These are phyloP conservation scores for Wallacemonas sp. DNA, from an alignment of 208 protist genomes.

Conservation along the genomic window DNA sequence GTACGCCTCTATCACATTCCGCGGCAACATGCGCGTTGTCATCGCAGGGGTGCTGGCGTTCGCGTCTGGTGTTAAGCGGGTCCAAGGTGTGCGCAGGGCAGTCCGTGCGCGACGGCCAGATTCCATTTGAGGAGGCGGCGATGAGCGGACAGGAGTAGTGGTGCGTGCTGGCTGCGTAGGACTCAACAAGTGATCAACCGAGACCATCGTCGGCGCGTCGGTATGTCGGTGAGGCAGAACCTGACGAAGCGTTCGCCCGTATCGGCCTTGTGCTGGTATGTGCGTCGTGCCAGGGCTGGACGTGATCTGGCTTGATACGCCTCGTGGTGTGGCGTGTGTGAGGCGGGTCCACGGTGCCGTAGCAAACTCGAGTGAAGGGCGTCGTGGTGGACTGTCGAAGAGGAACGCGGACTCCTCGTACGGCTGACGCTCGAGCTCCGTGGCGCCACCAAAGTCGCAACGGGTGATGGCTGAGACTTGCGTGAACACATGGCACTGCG, in stretches of 20 bases:
- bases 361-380: not conserved
- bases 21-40: not conserved
- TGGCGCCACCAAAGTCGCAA: not conserved
- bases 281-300: too few relatives aligned
- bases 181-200: not conserved
- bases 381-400: not conserved
- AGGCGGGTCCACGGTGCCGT: constrained; percentile 8
- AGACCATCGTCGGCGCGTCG: not conserved
- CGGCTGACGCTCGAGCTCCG: not conserved
- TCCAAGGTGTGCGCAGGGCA: too few relatives aligned
- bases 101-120: too few relatives aligned
- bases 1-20: not conserved
- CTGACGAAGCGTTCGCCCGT: not conserved
- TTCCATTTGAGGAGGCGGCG: not conserved
- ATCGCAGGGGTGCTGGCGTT: not conserved
- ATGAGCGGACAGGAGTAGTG: not conserved
- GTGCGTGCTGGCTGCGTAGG: not conserved
- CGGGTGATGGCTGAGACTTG: constrained; percentile 1
- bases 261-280: too few relatives aligned
- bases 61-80: too few relatives aligned
- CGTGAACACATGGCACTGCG: not conserved
- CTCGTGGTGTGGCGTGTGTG: not conserved
- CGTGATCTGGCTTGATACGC: too few relatives aligned
- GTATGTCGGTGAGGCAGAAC: not conserved
- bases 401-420: not conserved